Evolutionary conservation across 2,329 filamentous ascomycete genomes (phyloP).

Genomic region (Colletotrichum plurivorum): DNA sequence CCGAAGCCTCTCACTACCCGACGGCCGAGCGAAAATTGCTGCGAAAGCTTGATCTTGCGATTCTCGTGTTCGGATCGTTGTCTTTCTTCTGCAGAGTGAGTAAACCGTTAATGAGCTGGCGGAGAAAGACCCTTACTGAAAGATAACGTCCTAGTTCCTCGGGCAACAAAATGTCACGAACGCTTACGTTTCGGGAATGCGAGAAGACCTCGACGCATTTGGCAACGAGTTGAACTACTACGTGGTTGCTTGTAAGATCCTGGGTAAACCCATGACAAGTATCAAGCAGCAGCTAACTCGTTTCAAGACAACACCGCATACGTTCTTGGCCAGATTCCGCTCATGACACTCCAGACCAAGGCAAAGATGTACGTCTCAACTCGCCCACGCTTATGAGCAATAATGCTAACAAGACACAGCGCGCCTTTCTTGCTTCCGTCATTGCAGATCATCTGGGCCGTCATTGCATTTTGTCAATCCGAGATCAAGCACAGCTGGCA

Average conservation of each 20-base stretch:
- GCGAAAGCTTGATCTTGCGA: conserved; percentile 46
- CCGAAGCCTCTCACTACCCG: conserved; percentile 45
- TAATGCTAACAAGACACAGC: conserved; percentile 32
- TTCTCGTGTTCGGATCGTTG: conserved; percentile 43
- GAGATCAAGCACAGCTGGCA: conserved; percentile 45
- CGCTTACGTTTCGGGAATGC: conserved; percentile 47
- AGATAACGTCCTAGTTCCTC: conserved; percentile 43
- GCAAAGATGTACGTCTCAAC: conserved; percentile 42
- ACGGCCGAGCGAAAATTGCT: conserved; percentile 45
- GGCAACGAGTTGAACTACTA: conserved; percentile 47
- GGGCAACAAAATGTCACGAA: conserved; percentile 47
- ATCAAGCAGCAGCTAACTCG: background rate
- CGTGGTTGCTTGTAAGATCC: conserved; percentile 35
- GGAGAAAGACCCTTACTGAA: background rate
- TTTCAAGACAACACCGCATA: conserved; percentile 45
- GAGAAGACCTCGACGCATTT: conserved; percentile 45
- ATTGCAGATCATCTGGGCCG: conserved; percentile 44
- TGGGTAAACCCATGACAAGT: too few species aligned
- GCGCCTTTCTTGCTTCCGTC: conserved; percentile 44
- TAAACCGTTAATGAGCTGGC: background rate
- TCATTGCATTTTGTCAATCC: conserved; percentile 47
- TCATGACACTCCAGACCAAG: conserved; percentile 48
- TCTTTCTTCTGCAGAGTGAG: conserved; percentile 38
- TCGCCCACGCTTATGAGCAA: background rate
- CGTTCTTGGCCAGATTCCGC: conserved; percentile 48